A percentile compares a stretch with the other conserved stretches of the same genome.
Evolutionary conservation across 768 basidiomycete species (phyloP).

Genomic region (Hypsizygus marmoreus): DNA sequence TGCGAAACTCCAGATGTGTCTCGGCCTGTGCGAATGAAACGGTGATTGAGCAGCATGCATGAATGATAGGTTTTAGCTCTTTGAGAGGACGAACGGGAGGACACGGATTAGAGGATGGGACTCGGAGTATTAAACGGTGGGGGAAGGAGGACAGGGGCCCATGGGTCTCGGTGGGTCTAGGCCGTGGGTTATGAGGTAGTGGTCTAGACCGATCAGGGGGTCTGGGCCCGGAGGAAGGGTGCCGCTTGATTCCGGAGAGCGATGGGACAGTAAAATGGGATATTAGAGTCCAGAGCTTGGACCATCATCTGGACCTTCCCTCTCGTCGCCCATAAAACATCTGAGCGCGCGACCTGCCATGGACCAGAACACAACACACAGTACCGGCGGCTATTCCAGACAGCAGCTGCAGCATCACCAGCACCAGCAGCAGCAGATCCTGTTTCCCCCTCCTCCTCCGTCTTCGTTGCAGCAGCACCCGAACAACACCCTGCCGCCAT

Average conservation of each 20-base stretch:
- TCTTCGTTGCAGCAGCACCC: conserved; percentile 22
- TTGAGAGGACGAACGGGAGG: too few species aligned
- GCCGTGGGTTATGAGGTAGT: not conserved
- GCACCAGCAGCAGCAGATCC: conserved; percentile 14
- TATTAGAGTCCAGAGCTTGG: conserved; percentile 3
- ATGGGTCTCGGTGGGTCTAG: too few species aligned
- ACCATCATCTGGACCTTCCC: not conserved
- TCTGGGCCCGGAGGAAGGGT: not conserved
- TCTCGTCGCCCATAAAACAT: conserved; percentile 3
- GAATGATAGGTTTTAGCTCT: too few species aligned
- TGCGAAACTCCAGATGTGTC: too few species aligned
- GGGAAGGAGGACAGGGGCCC: too few species aligned
- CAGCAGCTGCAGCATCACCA: conserved; percentile 12
- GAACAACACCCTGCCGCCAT: conserved; percentile 7
- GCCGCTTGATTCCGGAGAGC: not conserved
- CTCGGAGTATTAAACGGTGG: too few species aligned
- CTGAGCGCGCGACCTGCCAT: conserved; percentile 8
- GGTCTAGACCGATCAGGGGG: conserved; percentile 5
- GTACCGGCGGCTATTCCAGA: conserved; percentile 8
- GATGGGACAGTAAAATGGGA: not conserved
- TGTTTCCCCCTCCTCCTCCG: conserved; percentile 21
- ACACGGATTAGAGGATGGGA: too few species aligned
- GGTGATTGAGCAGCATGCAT: too few species aligned
- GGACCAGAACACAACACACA: conserved; percentile 11
- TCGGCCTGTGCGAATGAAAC: too few species aligned